These are phyloP conservation scores for Candida pseudofarinosa DNA, from an alignment of 805 yeast species.

Conservation along the genomic window DNA sequence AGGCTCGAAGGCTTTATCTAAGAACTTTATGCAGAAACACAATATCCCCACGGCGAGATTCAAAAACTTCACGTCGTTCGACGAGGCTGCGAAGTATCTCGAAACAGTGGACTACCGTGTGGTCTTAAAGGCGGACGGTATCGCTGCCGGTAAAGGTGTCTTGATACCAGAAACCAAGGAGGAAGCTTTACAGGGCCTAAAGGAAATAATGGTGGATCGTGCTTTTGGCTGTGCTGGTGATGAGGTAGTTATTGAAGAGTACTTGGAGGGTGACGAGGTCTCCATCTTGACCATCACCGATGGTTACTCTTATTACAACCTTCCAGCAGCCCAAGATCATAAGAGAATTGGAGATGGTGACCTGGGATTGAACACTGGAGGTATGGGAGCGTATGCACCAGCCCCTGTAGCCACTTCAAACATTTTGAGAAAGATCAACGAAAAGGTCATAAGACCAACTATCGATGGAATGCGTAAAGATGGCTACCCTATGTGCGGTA, in stretches of 20 bases:
- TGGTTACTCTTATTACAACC: conserved; percentile 84
- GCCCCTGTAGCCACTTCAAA: conserved; percentile 90
- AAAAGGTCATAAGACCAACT: conserved; percentile 80
- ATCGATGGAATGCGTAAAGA: conserved; percentile 95
- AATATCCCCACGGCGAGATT: conserved; percentile 92
- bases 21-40: conserved; percentile 89
- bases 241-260: conserved; percentile 90
- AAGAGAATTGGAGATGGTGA: conserved; percentile 94
- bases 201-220: conserved; percentile 83
- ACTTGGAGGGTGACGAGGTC: conserved; percentile 93
- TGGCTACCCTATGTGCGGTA: conserved; percentile 93
- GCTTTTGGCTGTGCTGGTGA: conserved; percentile 94
- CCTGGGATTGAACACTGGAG: conserved; percentile 94
- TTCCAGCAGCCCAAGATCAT: conserved; percentile 98
- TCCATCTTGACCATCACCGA: conserved; percentile 89
- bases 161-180: conserved; percentile 79
- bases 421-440: conserved; percentile 65
- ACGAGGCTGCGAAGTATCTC: conserved; percentile 70
- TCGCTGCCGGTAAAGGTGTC: conserved; percentile 99
- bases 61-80: conserved; percentile 73
- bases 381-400: conserved; percentile 99
- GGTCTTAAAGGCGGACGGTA: conserved; percentile 95
- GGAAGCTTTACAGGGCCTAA: conserved; percentile 82
- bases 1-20: conserved; percentile 93
- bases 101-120: conserved; percentile 63